These are phyloP conservation scores for Fusarium multiceps DNA, from an alignment of 2,329 filamentous ascomycete species.

Conservation along the genomic window DNA sequence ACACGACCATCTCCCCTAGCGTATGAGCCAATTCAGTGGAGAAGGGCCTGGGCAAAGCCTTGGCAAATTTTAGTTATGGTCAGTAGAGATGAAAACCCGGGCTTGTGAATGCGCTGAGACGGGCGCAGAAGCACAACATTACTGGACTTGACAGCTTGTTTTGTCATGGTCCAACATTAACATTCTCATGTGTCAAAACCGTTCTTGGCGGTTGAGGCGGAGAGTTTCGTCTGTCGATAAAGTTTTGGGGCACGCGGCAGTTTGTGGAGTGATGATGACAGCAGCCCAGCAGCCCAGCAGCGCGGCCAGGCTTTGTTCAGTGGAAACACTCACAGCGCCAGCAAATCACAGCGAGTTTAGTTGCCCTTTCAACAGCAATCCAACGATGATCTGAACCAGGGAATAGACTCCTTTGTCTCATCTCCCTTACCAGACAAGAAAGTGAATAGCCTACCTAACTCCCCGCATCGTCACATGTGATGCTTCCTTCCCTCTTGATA, in stretches of 20 bases:
- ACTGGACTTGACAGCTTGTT: background rate
- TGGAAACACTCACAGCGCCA: background rate
- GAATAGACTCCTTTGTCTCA: slow-evolving; percentile 2
- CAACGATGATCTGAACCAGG: background rate
- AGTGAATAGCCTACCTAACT: background rate
- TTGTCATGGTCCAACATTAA: background rate
- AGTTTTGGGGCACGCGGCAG: background rate
- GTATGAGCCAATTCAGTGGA: slow-evolving; percentile 9
- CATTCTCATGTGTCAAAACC: background rate
- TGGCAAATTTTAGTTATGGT: background rate
- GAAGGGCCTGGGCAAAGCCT: background rate
- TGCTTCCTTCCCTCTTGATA: background rate
- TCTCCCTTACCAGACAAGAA: background rate
- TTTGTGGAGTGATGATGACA: slow-evolving; percentile 2
- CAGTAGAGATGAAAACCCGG: background rate
- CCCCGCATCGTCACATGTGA: background rate
- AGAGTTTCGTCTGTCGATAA: background rate
- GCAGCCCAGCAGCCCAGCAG: slow-evolving; percentile 12
- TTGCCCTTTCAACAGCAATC: background rate
- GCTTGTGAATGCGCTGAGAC: slow-evolving; percentile 2
- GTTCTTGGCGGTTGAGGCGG: background rate
- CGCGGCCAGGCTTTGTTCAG: background rate
- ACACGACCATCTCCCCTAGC: slow-evolving; percentile 4
- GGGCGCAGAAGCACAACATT: background rate
- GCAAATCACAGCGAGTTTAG: background rate